phyloP scores from a whole-genome alignment of 2,329 filamentous ascomycete genomes.

The Fusarium sp. region DNA sequence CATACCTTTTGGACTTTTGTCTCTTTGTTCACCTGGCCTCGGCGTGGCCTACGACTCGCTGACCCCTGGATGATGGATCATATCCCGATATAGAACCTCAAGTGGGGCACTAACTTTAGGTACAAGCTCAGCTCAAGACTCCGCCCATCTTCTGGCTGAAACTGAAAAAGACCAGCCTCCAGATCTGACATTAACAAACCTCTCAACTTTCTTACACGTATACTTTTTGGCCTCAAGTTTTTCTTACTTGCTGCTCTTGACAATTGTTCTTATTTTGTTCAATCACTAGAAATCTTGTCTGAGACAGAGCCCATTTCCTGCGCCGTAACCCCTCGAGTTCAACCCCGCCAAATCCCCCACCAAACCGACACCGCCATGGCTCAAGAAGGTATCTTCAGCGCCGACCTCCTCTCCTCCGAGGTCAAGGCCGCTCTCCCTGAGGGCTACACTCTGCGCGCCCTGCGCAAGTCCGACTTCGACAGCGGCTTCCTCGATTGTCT shows the following conservation, averaged over 20 bases:
- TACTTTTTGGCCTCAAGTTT: background rate
- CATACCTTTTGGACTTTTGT: constrained; percentile 5
- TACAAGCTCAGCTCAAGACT: constrained; percentile 27
- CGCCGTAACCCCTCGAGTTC: constrained; percentile 35
- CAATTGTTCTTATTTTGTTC: constrained; percentile 17
- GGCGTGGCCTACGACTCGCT: constrained; percentile 3
- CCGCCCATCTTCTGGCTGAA: constrained; percentile 27
- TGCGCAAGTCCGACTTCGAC: constrained; percentile 83
- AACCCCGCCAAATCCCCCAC: constrained; percentile 25
- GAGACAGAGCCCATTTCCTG: constrained; percentile 21
- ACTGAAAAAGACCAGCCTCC: constrained; percentile 22
- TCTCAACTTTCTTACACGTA: constrained; percentile 9
- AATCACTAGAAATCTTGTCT: background rate
- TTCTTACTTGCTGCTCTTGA: background rate
- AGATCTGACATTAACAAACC: constrained; percentile 28
- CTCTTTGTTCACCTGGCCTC: background rate
- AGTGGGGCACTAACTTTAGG: constrained; percentile 22
- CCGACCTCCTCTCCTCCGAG: constrained; percentile 81
- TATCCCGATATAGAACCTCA: constrained; percentile 23
- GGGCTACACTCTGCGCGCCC: constrained; percentile 86
- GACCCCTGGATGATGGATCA: constrained; percentile 32
- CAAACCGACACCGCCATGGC: constrained; percentile 50
- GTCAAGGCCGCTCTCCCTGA: constrained; percentile 81
- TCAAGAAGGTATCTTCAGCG: constrained; percentile 79
- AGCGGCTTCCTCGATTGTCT: constrained; percentile 92